These are phyloP conservation scores for Rhizopus microsporus DNA, from an alignment of 371 early-diverging fungal species.

Conservation along the genomic window DNA sequence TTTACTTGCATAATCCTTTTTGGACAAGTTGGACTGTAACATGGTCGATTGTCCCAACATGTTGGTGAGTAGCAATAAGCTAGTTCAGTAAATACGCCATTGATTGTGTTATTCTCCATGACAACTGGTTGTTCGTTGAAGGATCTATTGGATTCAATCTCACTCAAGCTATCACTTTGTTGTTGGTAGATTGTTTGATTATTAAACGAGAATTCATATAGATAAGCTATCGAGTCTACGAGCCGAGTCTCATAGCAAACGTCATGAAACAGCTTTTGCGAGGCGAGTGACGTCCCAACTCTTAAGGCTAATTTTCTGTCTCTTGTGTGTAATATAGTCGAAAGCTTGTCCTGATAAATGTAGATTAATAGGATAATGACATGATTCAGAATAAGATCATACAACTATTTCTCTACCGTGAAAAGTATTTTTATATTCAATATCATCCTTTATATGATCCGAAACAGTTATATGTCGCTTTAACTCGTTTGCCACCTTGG, in stretches of 20 bases:
- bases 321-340: constrained; percentile 52
- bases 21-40: constrained; percentile 74
- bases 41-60: constrained; percentile 56
- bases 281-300: constrained; percentile 67
- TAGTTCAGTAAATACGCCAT: constrained; percentile 66
- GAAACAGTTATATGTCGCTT: constrained; percentile 45
- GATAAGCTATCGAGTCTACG: constrained; percentile 59
- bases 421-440: constrained; percentile 83
- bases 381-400: constrained; percentile 9
- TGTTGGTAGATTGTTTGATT: constrained; percentile 6
- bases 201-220: constrained; percentile 56
- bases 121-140: constrained; percentile 1
- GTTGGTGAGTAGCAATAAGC: constrained; percentile 75
- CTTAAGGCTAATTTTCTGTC: constrained; percentile 71
- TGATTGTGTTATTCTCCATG: constrained; percentile 17
- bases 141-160: constrained; percentile 14
- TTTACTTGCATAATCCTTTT: constrained; percentile 42
- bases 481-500: constrained; percentile 76
- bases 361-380: background rate
- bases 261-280: constrained; percentile 75
- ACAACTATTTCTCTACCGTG: constrained; percentile 80
- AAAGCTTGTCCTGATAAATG: constrained; percentile 51
- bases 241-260: constrained; percentile 66
- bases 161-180: constrained; percentile 20
- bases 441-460: constrained; percentile 71